Conservation (phyloP, 2,329 filamentous ascomycete genomes). For the Celoporthe dispersa region DNA sequence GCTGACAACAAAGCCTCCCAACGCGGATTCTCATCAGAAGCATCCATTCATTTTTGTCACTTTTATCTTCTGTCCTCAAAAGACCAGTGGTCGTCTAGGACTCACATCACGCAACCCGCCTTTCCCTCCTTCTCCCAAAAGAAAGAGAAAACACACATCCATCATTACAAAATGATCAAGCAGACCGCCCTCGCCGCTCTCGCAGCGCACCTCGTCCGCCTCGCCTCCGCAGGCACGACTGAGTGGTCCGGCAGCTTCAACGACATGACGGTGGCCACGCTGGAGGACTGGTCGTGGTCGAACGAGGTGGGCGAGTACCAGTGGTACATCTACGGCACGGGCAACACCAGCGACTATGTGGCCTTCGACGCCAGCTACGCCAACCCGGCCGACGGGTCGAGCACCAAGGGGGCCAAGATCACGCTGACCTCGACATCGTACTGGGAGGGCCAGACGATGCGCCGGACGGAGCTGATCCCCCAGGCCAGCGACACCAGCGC, state of each 20-base stretch:
- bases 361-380: constrained; percentile 61
- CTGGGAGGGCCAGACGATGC: constrained; percentile 72
- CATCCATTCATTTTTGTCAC: constrained; percentile 21
- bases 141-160: too few species aligned
- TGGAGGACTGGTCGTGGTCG: constrained; percentile 64
- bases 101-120: neutral
- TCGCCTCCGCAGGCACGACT: constrained; percentile 48
- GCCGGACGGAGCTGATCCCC: constrained; percentile 71
- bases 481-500: constrained; percentile 58
- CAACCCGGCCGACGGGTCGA: constrained; percentile 63
- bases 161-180: constrained; percentile 25
- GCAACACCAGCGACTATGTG: constrained; percentile 58
- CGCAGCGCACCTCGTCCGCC: constrained; percentile 31
- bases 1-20: constrained; percentile 15
- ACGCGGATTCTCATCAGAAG: constrained; percentile 27
- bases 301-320: constrained; percentile 69
- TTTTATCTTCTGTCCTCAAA: neutral
- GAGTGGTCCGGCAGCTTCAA: constrained; percentile 67
- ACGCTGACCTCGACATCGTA: constrained; percentile 63
- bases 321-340: constrained; percentile 72
- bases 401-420: constrained; percentile 66
- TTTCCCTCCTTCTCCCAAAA: too few species aligned
- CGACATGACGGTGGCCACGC: constrained; percentile 53
- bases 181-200: constrained; percentile 29
- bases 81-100: constrained; percentile 7